These are phyloP conservation scores for Digitaria exilis DNA, from an alignment of 202 grass and related monocot genomes.

Conservation along the genomic window DNA sequence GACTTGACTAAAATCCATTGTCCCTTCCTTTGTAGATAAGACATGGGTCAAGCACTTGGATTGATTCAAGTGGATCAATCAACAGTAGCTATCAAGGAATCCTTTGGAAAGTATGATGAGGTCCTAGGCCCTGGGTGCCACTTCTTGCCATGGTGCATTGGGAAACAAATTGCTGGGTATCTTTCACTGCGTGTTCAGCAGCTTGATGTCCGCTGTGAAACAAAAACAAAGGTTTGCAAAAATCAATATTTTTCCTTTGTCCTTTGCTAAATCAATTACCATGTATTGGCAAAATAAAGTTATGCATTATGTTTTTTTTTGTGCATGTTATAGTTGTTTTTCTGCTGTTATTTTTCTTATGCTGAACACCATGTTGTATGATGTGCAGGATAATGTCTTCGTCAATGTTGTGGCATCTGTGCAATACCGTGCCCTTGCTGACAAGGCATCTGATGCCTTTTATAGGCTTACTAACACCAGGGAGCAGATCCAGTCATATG, in stretches of 20 bases:
- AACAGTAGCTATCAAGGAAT: constrained; percentile 79
- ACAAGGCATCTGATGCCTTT: constrained; percentile 84
- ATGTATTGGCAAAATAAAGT: not conserved
- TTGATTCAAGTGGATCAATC: constrained; percentile 79
- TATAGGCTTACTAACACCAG: constrained; percentile 90
- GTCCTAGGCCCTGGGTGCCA: constrained; percentile 78
- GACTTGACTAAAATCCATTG: not conserved
- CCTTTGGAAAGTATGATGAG: constrained; percentile 79
- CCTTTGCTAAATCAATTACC: not conserved
- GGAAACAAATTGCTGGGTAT: constrained; percentile 68
- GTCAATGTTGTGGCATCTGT: constrained; percentile 92
- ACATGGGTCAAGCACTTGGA: constrained; percentile 78
- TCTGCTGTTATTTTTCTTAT: not conserved
- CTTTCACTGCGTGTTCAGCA: constrained; percentile 87
- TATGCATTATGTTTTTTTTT: not conserved
- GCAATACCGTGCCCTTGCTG: constrained; percentile 78
- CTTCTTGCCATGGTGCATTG: constrained; percentile 79
- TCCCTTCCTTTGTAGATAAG: constrained; percentile 51
- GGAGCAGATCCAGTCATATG: constrained; percentile 92
- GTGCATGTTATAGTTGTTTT: not conserved
- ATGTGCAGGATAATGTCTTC: constrained; percentile 90
- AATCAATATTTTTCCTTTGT: not conserved
- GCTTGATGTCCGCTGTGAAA: constrained; percentile 84
- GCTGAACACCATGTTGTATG: constrained; percentile 29
- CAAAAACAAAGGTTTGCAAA: constrained; percentile 77